Evolutionary conservation across 2,329 filamentous ascomycete species (phyloP), one percentile per base, ranked within the genome.

Genomic region (Aspergillus phoenicis): DNA sequence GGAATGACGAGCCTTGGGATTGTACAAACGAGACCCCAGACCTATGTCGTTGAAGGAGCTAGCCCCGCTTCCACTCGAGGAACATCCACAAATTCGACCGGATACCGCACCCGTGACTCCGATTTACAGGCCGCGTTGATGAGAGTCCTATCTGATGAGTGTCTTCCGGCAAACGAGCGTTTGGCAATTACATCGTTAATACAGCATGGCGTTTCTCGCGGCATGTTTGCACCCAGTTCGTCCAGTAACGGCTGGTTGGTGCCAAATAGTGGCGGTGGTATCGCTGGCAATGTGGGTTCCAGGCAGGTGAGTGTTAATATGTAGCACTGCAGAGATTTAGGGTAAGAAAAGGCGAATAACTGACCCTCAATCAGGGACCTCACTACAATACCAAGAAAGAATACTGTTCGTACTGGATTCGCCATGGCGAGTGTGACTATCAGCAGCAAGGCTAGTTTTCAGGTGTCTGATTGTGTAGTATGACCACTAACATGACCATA

Each of bases 381-480:
- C 53, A 64, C 59, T 53, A 45, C 15, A 67, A 64, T 30, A 17
- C 57, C 5, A 86, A 84, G 69, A 96, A 96, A 73, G 80, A 89
- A 24, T 96, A 90, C 75, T 97, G 93, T 77, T 91, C 92, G 61
- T 91, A 94, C 75, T 97, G 93, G 93, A 89, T 97, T 58, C 88
- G 91, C 68, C 89, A 90, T 61, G 93, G 92, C 20, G 87, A 91
- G 47, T 97, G 93, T 73, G 90, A 90, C 63, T 97, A 91, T 74
- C 88, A 85, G 3, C 91, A 96, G 73, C 89, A 93, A 71, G 93
- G 77, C 75, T 67, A 58, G 69, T 51, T 13, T 36, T 13, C 33
- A 13, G n/a, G 11, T 22, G 15, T 20, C 20, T 48, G 26, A 36
- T 15, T 55, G 36, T 59, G 48, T 63, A 26, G 10, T 26, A 6